Evolutionary conservation across 345 rosid genomes (phyloP).

Genomic region (Abelmoschus esculentus): DNA sequence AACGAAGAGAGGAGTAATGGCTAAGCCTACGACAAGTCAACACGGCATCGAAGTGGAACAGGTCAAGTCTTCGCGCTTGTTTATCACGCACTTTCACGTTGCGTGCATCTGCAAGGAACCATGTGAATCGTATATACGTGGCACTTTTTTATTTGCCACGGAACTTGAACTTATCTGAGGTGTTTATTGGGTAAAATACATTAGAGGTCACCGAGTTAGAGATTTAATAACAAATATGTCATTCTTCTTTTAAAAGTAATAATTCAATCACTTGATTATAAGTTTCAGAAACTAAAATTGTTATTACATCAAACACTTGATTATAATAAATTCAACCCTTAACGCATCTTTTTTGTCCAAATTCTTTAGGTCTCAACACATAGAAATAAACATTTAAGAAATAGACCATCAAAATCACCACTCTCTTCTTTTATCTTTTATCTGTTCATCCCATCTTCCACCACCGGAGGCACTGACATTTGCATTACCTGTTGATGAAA

Average conservation of each 20-base stretch:
- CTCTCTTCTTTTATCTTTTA: background rate
- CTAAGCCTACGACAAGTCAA: background rate
- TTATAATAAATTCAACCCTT: too few species aligned
- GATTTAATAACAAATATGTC: too few species aligned
- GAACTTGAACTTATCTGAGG: background rate
- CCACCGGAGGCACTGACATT: background rate
- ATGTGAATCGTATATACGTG: background rate
- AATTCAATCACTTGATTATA: too few species aligned
- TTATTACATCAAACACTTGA: too few species aligned
- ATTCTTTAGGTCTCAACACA: background rate
- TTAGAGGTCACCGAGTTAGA: too few species aligned
- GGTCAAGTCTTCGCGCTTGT: background rate
- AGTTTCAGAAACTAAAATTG: too few species aligned
- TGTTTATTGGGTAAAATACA: too few species aligned
- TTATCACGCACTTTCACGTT: background rate
- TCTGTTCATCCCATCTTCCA: slow-evolving; percentile 18
- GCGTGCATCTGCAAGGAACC: background rate
- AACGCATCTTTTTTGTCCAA: background rate
- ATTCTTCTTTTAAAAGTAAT: too few species aligned
- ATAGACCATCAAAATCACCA: background rate
- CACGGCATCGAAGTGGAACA: background rate
- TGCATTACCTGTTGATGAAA: background rate
- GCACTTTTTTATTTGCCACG: background rate
- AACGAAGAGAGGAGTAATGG: background rate
- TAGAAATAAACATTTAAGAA: too few species aligned